These are phyloP conservation scores for Vicia villosa DNA, from an alignment of 306 rosid species.

Conservation along the genomic window DNA sequence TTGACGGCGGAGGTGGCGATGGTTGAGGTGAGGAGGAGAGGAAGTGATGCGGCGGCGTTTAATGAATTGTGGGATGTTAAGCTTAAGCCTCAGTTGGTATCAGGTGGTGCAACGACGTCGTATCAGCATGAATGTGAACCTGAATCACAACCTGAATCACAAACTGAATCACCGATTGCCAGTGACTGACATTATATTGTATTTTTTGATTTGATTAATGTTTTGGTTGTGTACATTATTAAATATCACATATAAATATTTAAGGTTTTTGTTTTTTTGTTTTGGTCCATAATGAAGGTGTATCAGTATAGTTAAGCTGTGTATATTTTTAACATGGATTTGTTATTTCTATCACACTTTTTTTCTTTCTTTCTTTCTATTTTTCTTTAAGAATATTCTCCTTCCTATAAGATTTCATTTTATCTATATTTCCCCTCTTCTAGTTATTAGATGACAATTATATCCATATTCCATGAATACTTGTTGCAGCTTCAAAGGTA, in stretches of 20 bases:
- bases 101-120: slow-evolving; percentile 36
- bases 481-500: no score
- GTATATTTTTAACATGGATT: background rate
- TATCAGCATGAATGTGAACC: background rate
- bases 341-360: no score
- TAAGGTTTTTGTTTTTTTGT: background rate
- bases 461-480: no score
- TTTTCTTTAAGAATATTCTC: no score
- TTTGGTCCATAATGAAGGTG: background rate
- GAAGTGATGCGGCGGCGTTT: slow-evolving; percentile 6
- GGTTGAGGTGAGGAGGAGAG: slow-evolving; percentile 37
- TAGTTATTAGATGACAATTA: no score
- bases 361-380: no score
- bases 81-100: slow-evolving; percentile 38
- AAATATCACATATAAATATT: background rate
- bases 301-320: background rate
- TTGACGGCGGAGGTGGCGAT: slow-evolving; percentile 39
- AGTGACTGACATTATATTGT: background rate
- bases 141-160: no score
- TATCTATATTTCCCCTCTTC: no score
- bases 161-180: slow-evolving; percentile 4
- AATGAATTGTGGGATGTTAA: slow-evolving; percentile 35
- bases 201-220: background rate
- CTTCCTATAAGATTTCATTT: no score
- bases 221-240: background rate